Percentiles rank a stretch among this genome's conserved stretches.
phyloP scores from a whole-genome alignment of 75 land plant species.

The Cupressus sempervirens region DNA sequence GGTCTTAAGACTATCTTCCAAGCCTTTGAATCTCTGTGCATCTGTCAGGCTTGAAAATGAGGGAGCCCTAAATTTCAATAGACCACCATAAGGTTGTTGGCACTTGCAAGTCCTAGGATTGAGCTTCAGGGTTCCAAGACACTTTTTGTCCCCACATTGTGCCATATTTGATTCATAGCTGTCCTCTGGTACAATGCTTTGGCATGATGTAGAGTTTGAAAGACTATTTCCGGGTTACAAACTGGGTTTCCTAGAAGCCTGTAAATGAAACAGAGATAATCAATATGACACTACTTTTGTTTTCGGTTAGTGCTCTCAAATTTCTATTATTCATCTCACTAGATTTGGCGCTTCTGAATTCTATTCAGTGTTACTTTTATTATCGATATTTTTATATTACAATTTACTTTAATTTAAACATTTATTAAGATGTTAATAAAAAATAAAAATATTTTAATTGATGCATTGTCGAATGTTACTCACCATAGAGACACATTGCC shows the following conservation, averaged over 20 bases:
- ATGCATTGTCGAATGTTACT: constrained; percentile 18
- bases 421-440: too few relatives aligned
- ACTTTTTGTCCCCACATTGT: constrained; percentile 33
- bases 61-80: constrained; percentile 45
- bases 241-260: background rate
- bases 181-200: background rate
- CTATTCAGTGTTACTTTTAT: too few relatives aligned
- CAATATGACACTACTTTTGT: too few relatives aligned
- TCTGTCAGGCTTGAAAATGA: constrained; percentile 35
- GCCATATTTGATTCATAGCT: constrained; percentile 33
- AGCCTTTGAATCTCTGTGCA: constrained; percentile 26
- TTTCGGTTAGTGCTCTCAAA: too few relatives aligned
- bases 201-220: background rate
- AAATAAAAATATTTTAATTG: too few relatives aligned
- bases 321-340: too few relatives aligned
- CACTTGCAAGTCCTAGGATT: constrained; percentile 57
- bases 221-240: background rate
- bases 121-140: constrained; percentile 31
- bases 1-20: constrained; percentile 37
- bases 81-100: constrained; percentile 53
- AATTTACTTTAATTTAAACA: too few relatives aligned
- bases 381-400: too few relatives aligned
- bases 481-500: constrained; percentile 34
- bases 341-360: too few relatives aligned
- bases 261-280: too few relatives aligned